These are phyloP conservation scores for Alternaria angustiovoidea DNA, from an alignment of 2,329 filamentous ascomycete species.

Conservation along the genomic window DNA sequence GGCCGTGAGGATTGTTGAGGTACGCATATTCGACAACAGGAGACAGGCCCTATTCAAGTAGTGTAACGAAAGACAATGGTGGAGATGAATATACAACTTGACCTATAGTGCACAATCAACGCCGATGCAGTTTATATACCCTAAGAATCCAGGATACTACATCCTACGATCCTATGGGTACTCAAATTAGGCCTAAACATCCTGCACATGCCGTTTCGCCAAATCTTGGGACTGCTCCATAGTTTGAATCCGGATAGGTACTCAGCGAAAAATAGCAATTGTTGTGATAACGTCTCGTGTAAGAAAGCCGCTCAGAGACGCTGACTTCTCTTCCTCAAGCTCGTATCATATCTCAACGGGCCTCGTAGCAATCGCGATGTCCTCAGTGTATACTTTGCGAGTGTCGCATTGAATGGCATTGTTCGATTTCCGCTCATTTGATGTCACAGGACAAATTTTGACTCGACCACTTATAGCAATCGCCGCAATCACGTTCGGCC, in stretches of 20 bases:
- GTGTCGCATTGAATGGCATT: neutral
- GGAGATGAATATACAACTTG: neutral
- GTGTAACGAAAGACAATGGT: neutral
- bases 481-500: neutral
- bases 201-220: neutral
- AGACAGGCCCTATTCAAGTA: neutral
- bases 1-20: neutral
- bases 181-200: neutral
- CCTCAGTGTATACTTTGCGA: neutral
- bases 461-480: neutral
- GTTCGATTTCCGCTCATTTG: neutral
- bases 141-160: fast-evolving
- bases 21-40: neutral
- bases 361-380: neutral
- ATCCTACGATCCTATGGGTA: neutral
- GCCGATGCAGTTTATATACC: neutral
- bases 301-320: neutral
- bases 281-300: too few species aligned
- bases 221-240: neutral
- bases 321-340: neutral
- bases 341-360: neutral
- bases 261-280: neutral
- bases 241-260: neutral
- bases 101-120: neutral
- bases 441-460: neutral